Conservation (phyloP, 2,329 filamentous ascomycete genomes). For the Hypoxylon sp. region DNA sequence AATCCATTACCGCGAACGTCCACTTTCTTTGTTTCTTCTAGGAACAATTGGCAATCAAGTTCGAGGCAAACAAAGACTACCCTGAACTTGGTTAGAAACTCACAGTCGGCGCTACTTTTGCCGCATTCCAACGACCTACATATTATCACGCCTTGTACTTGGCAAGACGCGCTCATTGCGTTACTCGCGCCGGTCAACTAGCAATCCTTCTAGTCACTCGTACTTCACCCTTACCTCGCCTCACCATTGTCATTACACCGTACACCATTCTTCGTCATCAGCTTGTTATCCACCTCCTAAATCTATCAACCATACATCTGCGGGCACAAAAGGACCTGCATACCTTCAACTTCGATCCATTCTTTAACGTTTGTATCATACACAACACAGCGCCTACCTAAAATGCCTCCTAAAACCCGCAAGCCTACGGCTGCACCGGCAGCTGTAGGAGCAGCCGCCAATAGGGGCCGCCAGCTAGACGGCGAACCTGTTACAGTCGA, state of each 20-base stretch:
- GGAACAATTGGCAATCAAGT: constrained; percentile 27
- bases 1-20: constrained; percentile 34
- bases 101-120: background rate
- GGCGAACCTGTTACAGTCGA: background rate
- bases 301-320: constrained; percentile 1
- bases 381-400: constrained; percentile 22
- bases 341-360: background rate
- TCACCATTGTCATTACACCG: background rate
- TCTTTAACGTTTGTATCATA: background rate
- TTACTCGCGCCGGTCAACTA: constrained; percentile 5
- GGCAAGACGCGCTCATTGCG: constrained; percentile 25
- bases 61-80: constrained; percentile 19
- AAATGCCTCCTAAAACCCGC: constrained; percentile 37
- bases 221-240: background rate
- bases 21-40: constrained; percentile 25
- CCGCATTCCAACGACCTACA: background rate
- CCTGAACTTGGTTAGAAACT: background rate
- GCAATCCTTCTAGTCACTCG: background rate
- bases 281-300: background rate
- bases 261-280: background rate
- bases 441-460: constrained; percentile 11
- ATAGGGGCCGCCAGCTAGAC: background rate
- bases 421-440: constrained; percentile 36
- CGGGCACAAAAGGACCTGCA: constrained; percentile 2
- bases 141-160: background rate